A percentile compares a stretch with the other conserved stretches of the same genome.
These are phyloP conservation scores for Aspergillus eucalypticola DNA, from an alignment of 2,329 filamentous ascomycete genomes.

Conservation along the genomic window DNA sequence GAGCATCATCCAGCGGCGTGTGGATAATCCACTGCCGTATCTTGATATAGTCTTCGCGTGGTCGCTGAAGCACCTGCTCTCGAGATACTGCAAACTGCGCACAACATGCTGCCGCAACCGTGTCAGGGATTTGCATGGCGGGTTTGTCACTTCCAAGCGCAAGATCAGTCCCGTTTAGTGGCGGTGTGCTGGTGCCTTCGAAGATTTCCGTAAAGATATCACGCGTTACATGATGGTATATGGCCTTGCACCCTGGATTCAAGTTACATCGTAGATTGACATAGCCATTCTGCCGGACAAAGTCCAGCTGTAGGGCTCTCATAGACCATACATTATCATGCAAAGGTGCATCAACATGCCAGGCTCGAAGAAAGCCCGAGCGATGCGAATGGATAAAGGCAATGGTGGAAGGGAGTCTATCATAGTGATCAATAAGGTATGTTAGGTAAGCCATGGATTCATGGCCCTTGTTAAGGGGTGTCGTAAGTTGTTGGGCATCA, in stretches of 20 bases:
- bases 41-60: conserved; percentile 56
- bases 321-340: conserved; percentile 58
- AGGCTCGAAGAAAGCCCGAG: conserved; percentile 46
- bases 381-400: conserved; percentile 61
- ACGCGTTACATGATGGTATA: conserved; percentile 39
- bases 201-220: conserved; percentile 42
- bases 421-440: conserved; percentile 50
- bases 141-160: conserved; percentile 19
- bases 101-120: conserved; percentile 62
- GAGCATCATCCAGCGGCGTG: conserved; percentile 56
- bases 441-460: conserved; percentile 52
- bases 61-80: conserved; percentile 52
- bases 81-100: conserved; percentile 66
- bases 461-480: conserved; percentile 46
- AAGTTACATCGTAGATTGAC: conserved; percentile 62
- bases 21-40: conserved; percentile 62
- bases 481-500: conserved; percentile 29
- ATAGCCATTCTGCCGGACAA: conserved; percentile 58
- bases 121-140: conserved; percentile 45
- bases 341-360: conserved; percentile 60
- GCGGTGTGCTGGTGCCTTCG: conserved; percentile 41
- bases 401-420: conserved; percentile 53
- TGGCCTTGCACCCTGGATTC: conserved; percentile 55
- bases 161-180: conserved; percentile 26
- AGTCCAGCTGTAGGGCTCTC: conserved; percentile 50